These are phyloP conservation scores for Catharanthus roseus DNA, from an alignment of 257 asterid genomes.

Conservation along the genomic window DNA sequence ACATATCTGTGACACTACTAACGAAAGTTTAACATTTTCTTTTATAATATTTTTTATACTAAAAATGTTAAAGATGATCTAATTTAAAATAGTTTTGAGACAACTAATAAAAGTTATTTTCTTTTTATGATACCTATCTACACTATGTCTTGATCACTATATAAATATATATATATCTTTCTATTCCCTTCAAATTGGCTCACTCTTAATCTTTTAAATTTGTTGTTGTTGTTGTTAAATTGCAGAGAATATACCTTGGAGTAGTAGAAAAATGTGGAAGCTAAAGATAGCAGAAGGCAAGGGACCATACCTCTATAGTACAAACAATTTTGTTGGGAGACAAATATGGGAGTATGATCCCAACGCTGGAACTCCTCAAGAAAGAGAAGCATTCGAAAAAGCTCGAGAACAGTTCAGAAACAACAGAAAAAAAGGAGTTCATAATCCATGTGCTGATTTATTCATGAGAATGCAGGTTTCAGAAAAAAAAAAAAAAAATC, in stretches of 20 bases:
- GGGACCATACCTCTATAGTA: conserved; percentile 30
- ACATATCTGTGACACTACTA: too few relatives aligned
- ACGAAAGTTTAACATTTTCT: too few relatives aligned
- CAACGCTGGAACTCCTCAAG: conserved; percentile 24
- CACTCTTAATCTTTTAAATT: background rate
- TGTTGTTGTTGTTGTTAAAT: background rate
- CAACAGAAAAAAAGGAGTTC: conserved; percentile 22
- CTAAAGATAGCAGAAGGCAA: conserved; percentile 29
- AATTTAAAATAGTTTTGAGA: too few relatives aligned
- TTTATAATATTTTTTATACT: too few relatives aligned
- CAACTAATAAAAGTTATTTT: too few relatives aligned
- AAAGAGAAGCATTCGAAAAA: conserved; percentile 18
- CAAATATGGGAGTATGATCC: conserved; percentile 36
- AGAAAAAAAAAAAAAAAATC: background rate
- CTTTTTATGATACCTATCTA: too few relatives aligned
- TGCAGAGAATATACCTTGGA: background rate
- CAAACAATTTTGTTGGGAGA: conserved; percentile 30
- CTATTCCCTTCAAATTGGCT: too few relatives aligned
- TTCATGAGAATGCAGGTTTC: conserved; percentile 34
- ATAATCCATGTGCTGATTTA: conserved; percentile 28
- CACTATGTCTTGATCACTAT: too few relatives aligned
- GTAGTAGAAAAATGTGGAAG: conserved; percentile 25
- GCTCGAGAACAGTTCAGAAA: conserved; percentile 15
- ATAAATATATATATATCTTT: too few relatives aligned
- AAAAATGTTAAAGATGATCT: too few relatives aligned